Percentiles rank a stretch among this genome's conserved stretches.
These are phyloP conservation scores for Megacollybia marginata DNA, from an alignment of 768 basidiomycete genomes.

Conservation along the genomic window DNA sequence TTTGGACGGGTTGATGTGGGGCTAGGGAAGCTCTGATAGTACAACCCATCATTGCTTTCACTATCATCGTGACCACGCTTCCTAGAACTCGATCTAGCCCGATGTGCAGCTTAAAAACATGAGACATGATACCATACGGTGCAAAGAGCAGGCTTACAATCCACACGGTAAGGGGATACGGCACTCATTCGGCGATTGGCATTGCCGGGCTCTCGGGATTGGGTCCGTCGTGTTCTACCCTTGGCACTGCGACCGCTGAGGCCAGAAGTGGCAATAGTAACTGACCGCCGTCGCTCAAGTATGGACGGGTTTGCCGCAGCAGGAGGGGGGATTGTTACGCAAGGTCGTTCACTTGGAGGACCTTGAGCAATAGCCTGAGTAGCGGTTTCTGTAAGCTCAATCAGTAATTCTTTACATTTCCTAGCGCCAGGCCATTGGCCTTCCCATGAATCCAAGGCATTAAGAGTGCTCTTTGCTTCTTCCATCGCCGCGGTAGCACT, in stretches of 20 bases:
- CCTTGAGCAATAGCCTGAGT: conserved; percentile 53
- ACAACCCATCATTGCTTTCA: conserved; percentile 39
- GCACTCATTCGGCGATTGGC: conserved; percentile 47
- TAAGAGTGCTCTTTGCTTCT: conserved; percentile 68
- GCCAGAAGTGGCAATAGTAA: conserved; percentile 39
- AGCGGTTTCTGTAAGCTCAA: conserved; percentile 62
- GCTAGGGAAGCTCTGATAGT: conserved; percentile 50
- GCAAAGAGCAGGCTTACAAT: conserved; percentile 34
- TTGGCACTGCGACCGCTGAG: conserved; percentile 37
- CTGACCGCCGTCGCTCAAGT: conserved; percentile 49
- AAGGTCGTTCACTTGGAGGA: conserved; percentile 15
- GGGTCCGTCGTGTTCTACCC: conserved; percentile 43
- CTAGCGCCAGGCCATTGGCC: conserved; percentile 83
- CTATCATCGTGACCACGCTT: conserved; percentile 66
- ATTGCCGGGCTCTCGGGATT: conserved; percentile 49
- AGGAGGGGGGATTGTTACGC: conserved; percentile 14
- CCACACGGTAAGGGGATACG: conserved; percentile 59
- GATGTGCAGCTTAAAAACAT: conserved; percentile 39
- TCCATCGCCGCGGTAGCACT: conserved; percentile 72
- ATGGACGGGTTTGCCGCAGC: conserved; percentile 24
- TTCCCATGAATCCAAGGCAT: conserved; percentile 74
- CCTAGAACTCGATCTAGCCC: conserved; percentile 71
- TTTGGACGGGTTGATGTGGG: conserved; percentile 37
- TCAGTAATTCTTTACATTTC: conserved; percentile 77
- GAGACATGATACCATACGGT: conserved; percentile 1